Conservation (phyloP, 129 eudicot genomes). For the Escallonia rubra region DNA sequence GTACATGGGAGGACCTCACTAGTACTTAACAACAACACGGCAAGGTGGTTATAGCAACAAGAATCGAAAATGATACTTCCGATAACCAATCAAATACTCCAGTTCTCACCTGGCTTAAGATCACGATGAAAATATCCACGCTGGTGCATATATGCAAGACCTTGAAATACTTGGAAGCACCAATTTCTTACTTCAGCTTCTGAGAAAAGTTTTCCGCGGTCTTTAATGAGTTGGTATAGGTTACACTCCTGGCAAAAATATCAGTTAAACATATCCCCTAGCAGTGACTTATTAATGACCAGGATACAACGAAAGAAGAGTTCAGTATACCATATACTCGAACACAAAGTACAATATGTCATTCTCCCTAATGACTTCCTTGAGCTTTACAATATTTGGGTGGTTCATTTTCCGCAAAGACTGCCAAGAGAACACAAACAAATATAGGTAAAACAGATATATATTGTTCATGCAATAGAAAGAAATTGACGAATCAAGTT, state of each 20-base stretch:
- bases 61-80: too few species aligned
- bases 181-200: constrained; percentile 79
- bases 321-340: constrained; percentile 67
- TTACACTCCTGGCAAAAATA: constrained; percentile 54
- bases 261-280: neutral
- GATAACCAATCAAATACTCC: neutral
- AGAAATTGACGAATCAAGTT: neutral
- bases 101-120: constrained; percentile 72
- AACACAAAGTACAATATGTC: constrained; percentile 75
- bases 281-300: constrained; percentile 2
- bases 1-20: too few species aligned
- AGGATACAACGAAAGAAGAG: neutral
- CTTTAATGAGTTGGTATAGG: constrained; percentile 78
- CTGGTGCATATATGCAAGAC: constrained; percentile 81
- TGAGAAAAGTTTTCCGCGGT: constrained; percentile 55
- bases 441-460: too few species aligned
- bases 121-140: constrained; percentile 93
- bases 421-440: constrained; percentile 30
- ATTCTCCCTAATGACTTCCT: constrained; percentile 84
- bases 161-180: constrained; percentile 90
- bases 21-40: constrained; percentile 34
- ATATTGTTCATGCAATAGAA: too few species aligned
- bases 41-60: too few species aligned
- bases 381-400: constrained; percentile 87
- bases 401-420: constrained; percentile 84